Evolutionary conservation across 2,329 filamentous ascomycete genomes (phyloP), one percentile per base, ranked within the genome.

Genomic region (Hypoxylon sp.): DNA sequence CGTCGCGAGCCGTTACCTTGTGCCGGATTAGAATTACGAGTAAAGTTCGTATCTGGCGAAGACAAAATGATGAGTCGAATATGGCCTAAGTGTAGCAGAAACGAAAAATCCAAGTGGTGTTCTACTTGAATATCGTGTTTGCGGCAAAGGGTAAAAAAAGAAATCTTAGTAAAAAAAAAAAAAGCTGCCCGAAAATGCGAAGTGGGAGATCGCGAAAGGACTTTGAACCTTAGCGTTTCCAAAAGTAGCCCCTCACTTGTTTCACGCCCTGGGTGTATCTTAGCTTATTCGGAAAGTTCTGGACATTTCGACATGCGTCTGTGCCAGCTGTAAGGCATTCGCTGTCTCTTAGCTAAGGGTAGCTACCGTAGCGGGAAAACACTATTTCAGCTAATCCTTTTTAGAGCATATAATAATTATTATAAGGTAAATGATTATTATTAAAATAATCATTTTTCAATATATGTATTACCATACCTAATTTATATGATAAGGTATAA

Each of bases 101-200:
- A 67, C 63, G 47, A 61, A 59, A 31, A 59, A 35, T 63, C 53
- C 51, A 57, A 57, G 48, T 2, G 42, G 29, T 42, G n/a, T 51
- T 51, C 64, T 39, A 53, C 57, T 68, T 65, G 46, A 65, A 64
- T 63, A 33, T 71, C 57, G 62, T 67, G 67, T 65, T 68, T 59
- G 65, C 65, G 29, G 59, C 46, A 57, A 66, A 63, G 26, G 42
- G 39, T 46, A 63, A 59, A 54, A 62, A 65, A 68, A 47, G 24
- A 53, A 31, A 3, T 31, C 29, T 67, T 68, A 63, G 69, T 48
- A 62, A 65, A 59, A 68, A 69, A 70, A 69, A 70, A 72, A 74
- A 77, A 74, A 71, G 74, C 71, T 75, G 73, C 73, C 75, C 73
- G 72, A 72, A 74, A 74, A 68, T 72, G 63, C 59, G 63, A 67